A percentile compares a stretch with the other conserved stretches of the same genome.
Conservation (phyloP, 1,139 yeast genomes). For the Fermentozyma sake region DNA sequence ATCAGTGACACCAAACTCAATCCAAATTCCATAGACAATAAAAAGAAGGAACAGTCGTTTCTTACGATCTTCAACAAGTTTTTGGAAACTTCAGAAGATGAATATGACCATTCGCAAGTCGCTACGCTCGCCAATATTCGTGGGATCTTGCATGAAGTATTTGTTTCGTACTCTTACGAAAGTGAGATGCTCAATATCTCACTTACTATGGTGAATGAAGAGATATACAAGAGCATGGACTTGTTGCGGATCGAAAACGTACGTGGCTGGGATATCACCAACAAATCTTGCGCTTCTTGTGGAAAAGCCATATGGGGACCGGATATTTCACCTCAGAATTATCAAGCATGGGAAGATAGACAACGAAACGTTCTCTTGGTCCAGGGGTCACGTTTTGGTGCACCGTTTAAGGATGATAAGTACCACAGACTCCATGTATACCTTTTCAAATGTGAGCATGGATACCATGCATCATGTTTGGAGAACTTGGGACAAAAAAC, state of each 20-base stretch:
- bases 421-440: slow-evolving; percentile 20
- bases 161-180: slow-evolving; percentile 63
- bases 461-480: slow-evolving; percentile 64
- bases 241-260: slow-evolving; percentile 34
- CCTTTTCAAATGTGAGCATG: slow-evolving; percentile 49
- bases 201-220: slow-evolving; percentile 50
- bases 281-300: slow-evolving; percentile 64
- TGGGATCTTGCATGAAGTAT: slow-evolving; percentile 56
- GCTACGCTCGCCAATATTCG: slow-evolving; percentile 58
- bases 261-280: slow-evolving; percentile 58
- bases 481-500: slow-evolving; percentile 11
- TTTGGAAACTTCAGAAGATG: slow-evolving; percentile 30
- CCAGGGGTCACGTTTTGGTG: slow-evolving; percentile 5
- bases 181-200: slow-evolving; percentile 52
- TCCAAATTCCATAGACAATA: slow-evolving; percentile 17
- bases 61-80: slow-evolving; percentile 48
- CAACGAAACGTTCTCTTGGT: slow-evolving; percentile 12
- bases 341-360: slow-evolving; percentile 46
- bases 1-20: slow-evolving; percentile 40
- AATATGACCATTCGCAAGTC: slow-evolving; percentile 12
- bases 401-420: slow-evolving; percentile 6
- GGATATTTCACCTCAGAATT: slow-evolving; percentile 40
- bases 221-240: slow-evolving; percentile 44
- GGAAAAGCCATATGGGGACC: slow-evolving; percentile 64
- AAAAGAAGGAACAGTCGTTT: slow-evolving; percentile 33